These are phyloP conservation scores for Apium graveolens DNA, from an alignment of 129 eudicot species.

Conservation along the genomic window DNA sequence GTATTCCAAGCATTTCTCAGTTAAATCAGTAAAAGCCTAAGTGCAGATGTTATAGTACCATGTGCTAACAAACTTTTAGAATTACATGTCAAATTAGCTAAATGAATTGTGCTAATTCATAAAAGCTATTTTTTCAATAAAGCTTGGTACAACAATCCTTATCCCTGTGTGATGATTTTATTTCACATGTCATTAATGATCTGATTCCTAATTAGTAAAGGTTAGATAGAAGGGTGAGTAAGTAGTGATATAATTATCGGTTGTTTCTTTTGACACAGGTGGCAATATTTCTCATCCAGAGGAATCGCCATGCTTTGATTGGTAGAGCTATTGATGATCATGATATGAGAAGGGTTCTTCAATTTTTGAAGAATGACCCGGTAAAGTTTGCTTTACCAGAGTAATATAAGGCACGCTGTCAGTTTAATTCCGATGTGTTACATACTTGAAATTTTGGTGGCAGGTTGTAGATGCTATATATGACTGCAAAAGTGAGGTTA, in stretches of 20 bases:
- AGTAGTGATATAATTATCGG: neutral
- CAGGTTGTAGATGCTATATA: conserved; percentile 96
- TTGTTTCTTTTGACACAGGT: conserved; percentile 46
- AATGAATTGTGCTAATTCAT: neutral
- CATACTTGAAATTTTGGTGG: conserved; percentile 10
- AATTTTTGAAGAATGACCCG: conserved; percentile 81
- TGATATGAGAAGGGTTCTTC: conserved; percentile 90
- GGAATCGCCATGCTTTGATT: conserved; percentile 95
- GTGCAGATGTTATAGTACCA: neutral
- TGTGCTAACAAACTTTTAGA: neutral
- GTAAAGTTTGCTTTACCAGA: conserved; percentile 27
- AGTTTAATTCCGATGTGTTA: conserved; percentile 8
- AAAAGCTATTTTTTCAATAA: neutral
- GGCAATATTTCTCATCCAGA: conserved; percentile 84
- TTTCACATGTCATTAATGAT: neutral
- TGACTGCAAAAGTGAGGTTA: conserved; percentile 98
- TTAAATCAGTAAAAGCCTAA: neutral
- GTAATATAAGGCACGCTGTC: conserved; percentile 1
- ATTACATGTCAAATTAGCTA: neutral
- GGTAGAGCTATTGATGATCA: conserved; percentile 96
- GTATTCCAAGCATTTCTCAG: conserved; percentile 6
- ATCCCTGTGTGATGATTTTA: neutral
- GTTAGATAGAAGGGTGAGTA: neutral
- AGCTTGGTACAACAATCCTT: neutral
- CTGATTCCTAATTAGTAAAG: neutral